Conservation (phyloP, 2,329 filamentous ascomycete species). For the Fusarium luffae region DNA sequence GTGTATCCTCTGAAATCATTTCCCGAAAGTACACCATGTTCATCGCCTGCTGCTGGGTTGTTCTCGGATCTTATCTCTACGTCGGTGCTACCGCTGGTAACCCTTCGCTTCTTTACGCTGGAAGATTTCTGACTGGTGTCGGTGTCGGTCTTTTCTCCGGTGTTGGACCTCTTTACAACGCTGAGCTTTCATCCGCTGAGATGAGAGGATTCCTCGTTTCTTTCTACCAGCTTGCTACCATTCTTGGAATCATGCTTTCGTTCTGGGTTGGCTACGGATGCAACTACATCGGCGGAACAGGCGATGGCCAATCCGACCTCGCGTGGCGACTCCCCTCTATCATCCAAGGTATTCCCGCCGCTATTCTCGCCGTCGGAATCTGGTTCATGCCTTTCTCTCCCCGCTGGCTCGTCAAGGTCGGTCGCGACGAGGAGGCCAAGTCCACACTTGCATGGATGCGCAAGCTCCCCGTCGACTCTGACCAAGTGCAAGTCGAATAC, state of each 20-base stretch:
- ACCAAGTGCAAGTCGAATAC: conserved; percentile 78
- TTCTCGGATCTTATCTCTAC: conserved; percentile 59
- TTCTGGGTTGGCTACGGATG: conserved; percentile 60
- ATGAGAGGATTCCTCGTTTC: conserved; percentile 74
- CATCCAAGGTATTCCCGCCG: conserved; percentile 57
- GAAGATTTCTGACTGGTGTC: conserved; percentile 61
- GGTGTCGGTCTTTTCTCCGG: conserved; percentile 61
- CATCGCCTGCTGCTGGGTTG: conserved; percentile 58
- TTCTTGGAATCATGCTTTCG: conserved; percentile 58
- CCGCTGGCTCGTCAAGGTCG: conserved; percentile 78
- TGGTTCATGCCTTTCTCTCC: conserved; percentile 84
- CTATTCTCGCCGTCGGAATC: conserved; percentile 74
- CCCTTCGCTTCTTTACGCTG: conserved; percentile 58
- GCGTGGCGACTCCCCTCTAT: conserved; percentile 58
- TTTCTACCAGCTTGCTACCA: conserved; percentile 66
- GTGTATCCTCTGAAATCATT: conserved; percentile 61
- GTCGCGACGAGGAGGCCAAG: conserved; percentile 73
- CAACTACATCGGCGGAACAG: conserved; percentile 60
- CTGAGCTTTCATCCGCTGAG: conserved; percentile 69
- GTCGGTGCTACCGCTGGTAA: conserved; percentile 54
- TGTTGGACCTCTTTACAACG: conserved; percentile 59
- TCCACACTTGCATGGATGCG: conserved; percentile 24
- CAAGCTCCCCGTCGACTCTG: conserved; percentile 62
- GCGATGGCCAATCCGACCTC: conserved; percentile 56
- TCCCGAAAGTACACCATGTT: conserved; percentile 65